Base-by-base conservation (phyloP, 2,329 filamentous ascomycete species). In the Penicillium vulpinum region DNA sequence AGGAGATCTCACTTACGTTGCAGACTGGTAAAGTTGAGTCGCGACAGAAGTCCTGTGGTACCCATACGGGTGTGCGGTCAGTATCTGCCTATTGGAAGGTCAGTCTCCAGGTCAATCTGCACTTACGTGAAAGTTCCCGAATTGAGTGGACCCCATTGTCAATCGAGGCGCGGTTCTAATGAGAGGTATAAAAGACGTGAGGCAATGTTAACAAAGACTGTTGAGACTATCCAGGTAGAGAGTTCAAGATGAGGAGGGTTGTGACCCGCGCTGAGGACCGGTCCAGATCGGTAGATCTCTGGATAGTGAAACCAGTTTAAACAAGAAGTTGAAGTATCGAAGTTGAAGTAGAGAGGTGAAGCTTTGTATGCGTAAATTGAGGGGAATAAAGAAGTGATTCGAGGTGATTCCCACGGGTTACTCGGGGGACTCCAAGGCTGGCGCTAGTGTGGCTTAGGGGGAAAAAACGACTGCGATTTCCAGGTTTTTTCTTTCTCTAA, bases 21-120 rank as follows among this genome's bases (percentile, higher is more conserved):
- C 90, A 94, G 68, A 93, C 81, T 53, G 90, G 90, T 68, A 93
- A 81, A 56, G 89, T 92, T 67, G 90, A 90, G 78, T 92, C 89
- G 73, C 85, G 88, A 82, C 90, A 94, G 74, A 94, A 92, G 72
- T 88, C 79, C 89, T 93, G 65, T 66, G 43, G 70, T 70, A 57
- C 40, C 59, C 65, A 65, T 49, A 59, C 50, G 56, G 59, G 55
- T 55, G 57, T 62, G 54, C 52, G 57, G 62, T 69, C 62, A 70
- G 65, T 57, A 48, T 50, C 41, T 60, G 44, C 47, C 43, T 44
- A 53, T 53, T 39, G 54, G 50, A 54, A 52, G 53, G 24, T 21
- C 38, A 44, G 41, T 52, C 49, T 62, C 46, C 51, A 60, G 51
- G 40, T 45, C 43, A 39, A 51, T 43, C 31, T 26, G 33, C 16